Evolutionary conservation across 768 basidiomycete species (phyloP).

Genomic region (Hemileccinum impolitum): DNA sequence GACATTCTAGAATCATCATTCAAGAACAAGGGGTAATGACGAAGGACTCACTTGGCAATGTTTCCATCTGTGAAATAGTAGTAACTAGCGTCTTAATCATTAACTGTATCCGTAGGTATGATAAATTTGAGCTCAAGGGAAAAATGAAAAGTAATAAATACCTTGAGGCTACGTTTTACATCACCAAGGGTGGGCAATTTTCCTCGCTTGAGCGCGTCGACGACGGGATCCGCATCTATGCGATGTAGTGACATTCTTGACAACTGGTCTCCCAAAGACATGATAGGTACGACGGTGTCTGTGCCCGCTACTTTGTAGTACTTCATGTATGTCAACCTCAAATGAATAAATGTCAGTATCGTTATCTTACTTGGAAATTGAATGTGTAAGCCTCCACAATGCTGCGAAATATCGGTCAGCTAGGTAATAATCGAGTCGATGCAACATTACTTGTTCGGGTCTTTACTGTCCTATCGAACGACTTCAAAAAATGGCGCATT

Average conservation of each 20-base stretch:
- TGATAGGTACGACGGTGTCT: slow-evolving; percentile 57
- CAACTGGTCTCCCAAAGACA: slow-evolving; percentile 65
- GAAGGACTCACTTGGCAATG: slow-evolving; percentile 60
- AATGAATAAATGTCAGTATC: not conserved
- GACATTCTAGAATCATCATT: slow-evolving; percentile 48
- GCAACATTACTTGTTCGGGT: slow-evolving; percentile 71
- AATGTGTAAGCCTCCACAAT: slow-evolving; percentile 88
- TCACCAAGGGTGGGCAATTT: slow-evolving; percentile 71
- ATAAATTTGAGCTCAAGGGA: not conserved
- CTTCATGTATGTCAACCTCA: slow-evolving; percentile 35
- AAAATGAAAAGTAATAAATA: slow-evolving; percentile 20
- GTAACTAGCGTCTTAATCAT: slow-evolving; percentile 76
- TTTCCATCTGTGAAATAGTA: slow-evolving; percentile 77
- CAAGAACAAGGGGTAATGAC: not conserved
- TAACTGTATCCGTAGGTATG: slow-evolving; percentile 38
- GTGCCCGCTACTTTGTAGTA: slow-evolving; percentile 68
- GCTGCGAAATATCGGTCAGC: slow-evolving; percentile 38
- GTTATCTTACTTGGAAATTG: slow-evolving; percentile 64
- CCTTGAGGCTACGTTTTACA: slow-evolving; percentile 81
- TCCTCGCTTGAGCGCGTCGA: slow-evolving; percentile 56
- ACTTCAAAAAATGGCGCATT: not conserved
- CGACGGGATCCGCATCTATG: slow-evolving; percentile 51
- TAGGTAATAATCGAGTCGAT: slow-evolving; percentile 1
- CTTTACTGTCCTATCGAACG: slow-evolving; percentile 64
- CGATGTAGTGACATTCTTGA: slow-evolving; percentile 47